Base-by-base conservation (phyloP, 306 rosid genomes). In the Dryas octopetala region DNA sequence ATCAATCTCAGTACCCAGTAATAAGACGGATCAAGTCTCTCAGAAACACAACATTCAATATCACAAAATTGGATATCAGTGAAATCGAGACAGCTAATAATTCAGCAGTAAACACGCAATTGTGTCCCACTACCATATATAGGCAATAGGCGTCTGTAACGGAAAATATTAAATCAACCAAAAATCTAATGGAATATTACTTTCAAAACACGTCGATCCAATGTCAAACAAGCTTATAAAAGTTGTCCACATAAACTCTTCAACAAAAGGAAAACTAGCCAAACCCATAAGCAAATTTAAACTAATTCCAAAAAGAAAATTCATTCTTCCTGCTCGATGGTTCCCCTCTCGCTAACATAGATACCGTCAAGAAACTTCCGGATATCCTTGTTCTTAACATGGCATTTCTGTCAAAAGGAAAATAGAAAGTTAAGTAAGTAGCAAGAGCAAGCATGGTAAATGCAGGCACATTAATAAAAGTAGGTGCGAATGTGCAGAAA, bases 361-460 rank as follows among this genome's bases (percentile, higher is more conserved):
- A 92, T 92, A 71, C 97, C 93, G 26, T 92, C 96, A 71, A 92
- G 90, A 32, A 92, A 92, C 89, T 92, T 92, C 79, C 97, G 52
- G 74, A 92, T 90, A 86, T 92, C 97, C 76, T 92, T 92, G 17
- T 92, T 92, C 69, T 92, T 89, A 3, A 92, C 97, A 54, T 92
- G 93, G 38, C 97, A 92, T 90, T 92, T 92, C 96, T 92, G 96
- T 81, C 15, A 2, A 71, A 79, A 75, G 13, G 64, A 16, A 49
- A 62, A 38, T 9, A 19, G 0, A 46, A 69, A 45, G 5, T 11
- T 2, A 54, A 51, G 5, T 19, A 5, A 5, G 15, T 67, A 79
- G 4, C 23, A 75, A 19, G 3, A 5, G 50, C 44, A 68, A 66
- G 5, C 32, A 63, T 19, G 17, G 9, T 49, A 71, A 40, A n/a